Base-by-base conservation (phyloP, 2,329 filamentous ascomycete species). In the Metarhizium humberi region DNA sequence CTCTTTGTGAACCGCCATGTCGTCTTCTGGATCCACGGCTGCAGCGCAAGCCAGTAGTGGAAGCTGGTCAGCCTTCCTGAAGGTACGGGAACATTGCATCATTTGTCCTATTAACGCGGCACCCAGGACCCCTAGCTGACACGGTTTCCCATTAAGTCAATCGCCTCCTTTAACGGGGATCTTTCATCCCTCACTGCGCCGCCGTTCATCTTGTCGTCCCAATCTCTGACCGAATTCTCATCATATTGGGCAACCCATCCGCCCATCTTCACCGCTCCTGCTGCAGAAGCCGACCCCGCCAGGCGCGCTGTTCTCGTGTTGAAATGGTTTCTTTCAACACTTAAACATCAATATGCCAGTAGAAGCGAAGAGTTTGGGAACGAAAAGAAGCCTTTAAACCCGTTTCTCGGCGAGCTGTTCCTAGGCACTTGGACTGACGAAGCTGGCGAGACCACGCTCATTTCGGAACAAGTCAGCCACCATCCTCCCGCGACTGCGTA, bases 361-460 rank as follows among this genome's bases (percentile, higher is more conserved):
- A 79, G 81, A 57, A 95, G 89, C 67, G 92, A 96, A 63, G 76
- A 84, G 63, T 85, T 79, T 60, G 91, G 90, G 51, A 94, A 90
- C 66, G 92, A 96, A 78, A 97, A 97, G 84, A 99, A 97, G 78
- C 92, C 92, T 2, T 75, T 99, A 57, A 97, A 99, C 68, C 94
- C 94, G 0, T 97, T 99, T 74, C 75, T 99, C 40, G 92, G 92
- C 55, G 92, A 99, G 75, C 80, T 97, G 38, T 97, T 96, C 73
- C 73, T 97, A 32, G 94, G 92, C 29, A 87, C 85, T 64, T 99
- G 94, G 94, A 82, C 87, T 56, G 89, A 95, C 66, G 79, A 83
- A 50, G 82, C 84, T 53, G 92, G 92, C 56, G 87, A 85, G 50
- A 97, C 94, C 32, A 83, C 87, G 63, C 80, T 99, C 61, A 81